These are phyloP conservation scores for Pseudonitzschia pungens DNA, from an alignment of 108 stramenopile species.

Conservation along the genomic window DNA sequence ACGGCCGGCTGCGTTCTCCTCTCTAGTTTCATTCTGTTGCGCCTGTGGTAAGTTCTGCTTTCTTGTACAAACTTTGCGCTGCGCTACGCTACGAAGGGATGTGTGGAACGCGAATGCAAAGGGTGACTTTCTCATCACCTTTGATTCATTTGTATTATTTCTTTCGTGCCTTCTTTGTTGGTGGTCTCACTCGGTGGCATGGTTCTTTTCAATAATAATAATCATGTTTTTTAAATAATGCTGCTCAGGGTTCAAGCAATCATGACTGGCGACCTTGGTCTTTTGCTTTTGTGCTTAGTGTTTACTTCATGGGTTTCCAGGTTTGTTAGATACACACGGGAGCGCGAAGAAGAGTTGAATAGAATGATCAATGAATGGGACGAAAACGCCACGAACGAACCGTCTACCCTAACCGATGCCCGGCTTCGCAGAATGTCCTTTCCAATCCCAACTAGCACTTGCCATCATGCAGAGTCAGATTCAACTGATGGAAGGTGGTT, in stretches of 20 bases:
- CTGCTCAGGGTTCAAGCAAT: slow-evolving; percentile 55
- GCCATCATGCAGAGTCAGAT: slow-evolving; percentile 87
- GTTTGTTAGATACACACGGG: slow-evolving; percentile 59
- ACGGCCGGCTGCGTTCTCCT: slow-evolving; percentile 65
- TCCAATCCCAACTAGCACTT: slow-evolving; percentile 89
- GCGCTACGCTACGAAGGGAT: too few relatives aligned
- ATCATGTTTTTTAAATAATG: too few relatives aligned
- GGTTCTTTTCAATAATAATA: too few relatives aligned
- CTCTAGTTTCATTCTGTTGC: slow-evolving; percentile 66
- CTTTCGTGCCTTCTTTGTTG: too few relatives aligned
- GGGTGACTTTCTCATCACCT: too few relatives aligned
- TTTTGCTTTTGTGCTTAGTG: slow-evolving; percentile 65
- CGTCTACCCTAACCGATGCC: slow-evolving; percentile 44
- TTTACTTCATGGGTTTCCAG: slow-evolving; percentile 73
- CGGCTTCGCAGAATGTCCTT: slow-evolving; percentile 64
- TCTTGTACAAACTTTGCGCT: too few relatives aligned
- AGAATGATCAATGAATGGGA: slow-evolving; percentile 51
- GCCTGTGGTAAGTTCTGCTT: slow-evolving; percentile 52
- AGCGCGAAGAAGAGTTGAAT: slow-evolving; percentile 76
- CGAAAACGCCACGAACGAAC: slow-evolving; percentile 30
- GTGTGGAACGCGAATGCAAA: too few relatives aligned
- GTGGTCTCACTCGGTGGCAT: too few relatives aligned
- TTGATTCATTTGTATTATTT: background rate
- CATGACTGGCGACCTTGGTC: slow-evolving; percentile 50
- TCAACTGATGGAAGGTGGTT: slow-evolving; percentile 86